These are phyloP conservation scores for Hanseniaspora guilliermondii DNA, from an alignment of 805 yeast species.

Conservation along the genomic window DNA sequence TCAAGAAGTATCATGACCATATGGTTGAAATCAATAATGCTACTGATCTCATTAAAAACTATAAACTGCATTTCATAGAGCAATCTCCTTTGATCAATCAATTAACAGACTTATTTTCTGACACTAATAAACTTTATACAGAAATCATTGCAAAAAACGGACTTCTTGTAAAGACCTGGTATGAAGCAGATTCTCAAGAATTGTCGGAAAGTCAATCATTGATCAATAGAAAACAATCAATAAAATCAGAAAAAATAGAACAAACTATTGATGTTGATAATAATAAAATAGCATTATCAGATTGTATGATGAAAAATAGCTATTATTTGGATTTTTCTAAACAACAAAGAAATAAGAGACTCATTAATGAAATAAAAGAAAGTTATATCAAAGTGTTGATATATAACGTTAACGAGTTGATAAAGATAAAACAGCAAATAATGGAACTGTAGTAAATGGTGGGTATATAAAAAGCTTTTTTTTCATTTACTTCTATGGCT, in stretches of 20 bases:
- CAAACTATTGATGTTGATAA: neutral
- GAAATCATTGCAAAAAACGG: neutral
- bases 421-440: neutral
- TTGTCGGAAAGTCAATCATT: neutral
- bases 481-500: no score
- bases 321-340: slow-evolving; percentile 1
- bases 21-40: slow-evolving; percentile 1
- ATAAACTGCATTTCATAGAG: neutral
- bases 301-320: neutral
- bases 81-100: neutral
- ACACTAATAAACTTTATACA: neutral
- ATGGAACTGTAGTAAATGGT: neutral
- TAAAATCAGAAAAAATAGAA: neutral
- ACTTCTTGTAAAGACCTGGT: neutral
- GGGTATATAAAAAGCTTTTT: neutral
- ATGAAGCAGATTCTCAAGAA: neutral
- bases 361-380: neutral
- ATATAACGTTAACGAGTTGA: neutral
- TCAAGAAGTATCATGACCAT: slow-evolving; percentile 5
- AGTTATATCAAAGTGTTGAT: neutral
- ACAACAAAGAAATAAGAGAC: neutral
- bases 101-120: neutral
- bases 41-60: neutral
- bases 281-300: neutral
- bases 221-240: neutral